phyloP scores from a whole-genome alignment of 169 alveolate genomes.

The Plasmodium billcollinsi region DNA sequence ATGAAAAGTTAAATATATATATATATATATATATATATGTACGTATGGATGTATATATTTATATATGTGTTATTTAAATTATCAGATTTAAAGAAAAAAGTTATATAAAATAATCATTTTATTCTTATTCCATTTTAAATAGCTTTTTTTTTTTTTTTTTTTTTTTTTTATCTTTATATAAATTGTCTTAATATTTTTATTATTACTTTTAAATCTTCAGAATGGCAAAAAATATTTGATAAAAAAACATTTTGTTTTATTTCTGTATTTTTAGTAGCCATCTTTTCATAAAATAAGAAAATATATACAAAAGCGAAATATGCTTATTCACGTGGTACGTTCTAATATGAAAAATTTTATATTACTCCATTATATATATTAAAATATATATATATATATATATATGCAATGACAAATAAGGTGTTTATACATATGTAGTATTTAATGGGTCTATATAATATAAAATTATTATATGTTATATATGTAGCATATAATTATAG shows the following conservation, averaged over 20 bases:
- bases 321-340: no score
- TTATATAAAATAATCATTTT: no score
- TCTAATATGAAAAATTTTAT: no score
- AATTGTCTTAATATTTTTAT: not conserved
- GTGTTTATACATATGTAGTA: no score
- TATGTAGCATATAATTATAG: no score
- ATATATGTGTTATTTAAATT: not conserved
- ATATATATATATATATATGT: not conserved
- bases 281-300: constrained; percentile 17
- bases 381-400: no score
- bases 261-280: constrained; percentile 59
- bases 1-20: constrained; percentile 13
- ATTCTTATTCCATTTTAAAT: constrained; percentile 1
- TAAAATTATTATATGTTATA: no score
- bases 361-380: no score
- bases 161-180: not conserved
- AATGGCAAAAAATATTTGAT: constrained; percentile 69
- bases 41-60: not conserved
- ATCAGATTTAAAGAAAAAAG: not conserved
- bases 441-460: no score
- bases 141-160: constrained; percentile 3
- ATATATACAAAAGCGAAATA: not conserved
- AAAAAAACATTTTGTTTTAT: constrained; percentile 66
- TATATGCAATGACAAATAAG: no score
- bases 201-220: constrained; percentile 72